These are phyloP conservation scores for Ramaria sp. DNA, from an alignment of 768 basidiomycete genomes.

Conservation along the genomic window DNA sequence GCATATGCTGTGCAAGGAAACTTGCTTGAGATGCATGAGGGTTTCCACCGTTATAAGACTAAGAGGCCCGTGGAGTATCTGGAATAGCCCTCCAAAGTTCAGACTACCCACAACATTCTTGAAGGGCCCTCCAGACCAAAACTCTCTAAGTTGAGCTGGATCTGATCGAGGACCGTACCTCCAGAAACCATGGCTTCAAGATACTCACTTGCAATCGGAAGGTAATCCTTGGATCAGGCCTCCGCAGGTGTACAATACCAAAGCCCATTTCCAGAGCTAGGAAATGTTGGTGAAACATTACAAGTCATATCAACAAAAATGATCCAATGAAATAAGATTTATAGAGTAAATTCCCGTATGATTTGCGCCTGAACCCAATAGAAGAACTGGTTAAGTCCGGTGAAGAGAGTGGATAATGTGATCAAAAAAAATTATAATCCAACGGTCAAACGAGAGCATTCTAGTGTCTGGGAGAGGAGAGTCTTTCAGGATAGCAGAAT, in stretches of 20 bases:
- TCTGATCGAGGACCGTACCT: slow-evolving; percentile 45
- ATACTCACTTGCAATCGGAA: slow-evolving; percentile 68
- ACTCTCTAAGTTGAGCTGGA: slow-evolving; percentile 64
- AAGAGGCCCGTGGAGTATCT: neutral
- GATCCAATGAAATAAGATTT: neutral
- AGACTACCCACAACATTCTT: slow-evolving; percentile 40
- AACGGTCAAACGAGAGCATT: neutral
- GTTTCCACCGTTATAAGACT: slow-evolving; percentile 68
- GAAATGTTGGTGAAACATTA: slow-evolving; percentile 37
- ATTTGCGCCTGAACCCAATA: neutral
- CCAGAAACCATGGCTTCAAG: slow-evolving; percentile 58
- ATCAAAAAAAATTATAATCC: neutral
- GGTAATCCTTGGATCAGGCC: slow-evolving; percentile 46
- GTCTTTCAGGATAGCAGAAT: no score
- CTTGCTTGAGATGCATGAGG: slow-evolving; percentile 34
- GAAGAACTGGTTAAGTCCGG: neutral
- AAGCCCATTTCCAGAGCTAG: slow-evolving; percentile 59
- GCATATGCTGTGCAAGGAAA: slow-evolving; percentile 37
- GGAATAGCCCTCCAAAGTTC: neutral
- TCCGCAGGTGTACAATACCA: slow-evolving; percentile 52
- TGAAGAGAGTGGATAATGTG: neutral
- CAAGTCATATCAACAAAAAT: neutral
- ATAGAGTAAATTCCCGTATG: neutral
- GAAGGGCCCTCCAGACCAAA: slow-evolving; percentile 70
- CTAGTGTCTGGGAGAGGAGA: no score